A percentile compares a stretch with the other conserved stretches of the same genome.
These are phyloP conservation scores for Parasarocladium wereldwijsianum DNA, from an alignment of 2,329 filamentous ascomycete species.

Conservation along the genomic window DNA sequence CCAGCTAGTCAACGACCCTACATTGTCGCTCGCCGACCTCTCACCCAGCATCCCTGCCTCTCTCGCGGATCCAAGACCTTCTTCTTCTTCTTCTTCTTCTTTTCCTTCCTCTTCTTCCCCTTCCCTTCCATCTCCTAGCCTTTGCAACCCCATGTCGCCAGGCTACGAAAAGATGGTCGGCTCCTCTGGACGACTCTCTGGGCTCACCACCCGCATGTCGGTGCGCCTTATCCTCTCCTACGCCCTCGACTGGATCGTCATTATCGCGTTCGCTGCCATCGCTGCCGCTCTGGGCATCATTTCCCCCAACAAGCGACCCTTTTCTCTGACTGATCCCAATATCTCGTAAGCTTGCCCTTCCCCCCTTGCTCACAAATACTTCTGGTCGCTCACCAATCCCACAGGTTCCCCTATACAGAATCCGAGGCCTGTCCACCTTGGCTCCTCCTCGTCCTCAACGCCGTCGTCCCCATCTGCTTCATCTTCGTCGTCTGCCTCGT, in stretches of 20 bases:
- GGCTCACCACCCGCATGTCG: constrained; percentile 13
- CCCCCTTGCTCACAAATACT: not conserved
- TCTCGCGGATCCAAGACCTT: too few species aligned
- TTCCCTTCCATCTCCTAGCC: not conserved
- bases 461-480: constrained; percentile 50
- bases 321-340: constrained; percentile 54
- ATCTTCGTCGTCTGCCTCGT: constrained; percentile 54
- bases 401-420: constrained; percentile 52
- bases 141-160: constrained; percentile 9
- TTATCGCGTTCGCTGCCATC: constrained; percentile 42
- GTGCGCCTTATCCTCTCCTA: constrained; percentile 44
- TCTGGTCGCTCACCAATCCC: not conserved
- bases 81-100: too few species aligned
- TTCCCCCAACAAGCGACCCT: constrained; percentile 52
- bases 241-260: constrained; percentile 58
- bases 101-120: not conserved
- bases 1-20: too few species aligned
- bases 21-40: too few species aligned
- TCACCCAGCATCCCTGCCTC: too few species aligned
- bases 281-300: constrained; percentile 44
- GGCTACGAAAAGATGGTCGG: constrained; percentile 15
- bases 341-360: constrained; percentile 42
- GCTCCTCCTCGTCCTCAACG: constrained; percentile 47
- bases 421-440: constrained; percentile 58
- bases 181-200: constrained; percentile 8